These are phyloP conservation scores for Penicillium sp. DNA, from an alignment of 2,329 filamentous ascomycete species.

Conservation along the genomic window DNA sequence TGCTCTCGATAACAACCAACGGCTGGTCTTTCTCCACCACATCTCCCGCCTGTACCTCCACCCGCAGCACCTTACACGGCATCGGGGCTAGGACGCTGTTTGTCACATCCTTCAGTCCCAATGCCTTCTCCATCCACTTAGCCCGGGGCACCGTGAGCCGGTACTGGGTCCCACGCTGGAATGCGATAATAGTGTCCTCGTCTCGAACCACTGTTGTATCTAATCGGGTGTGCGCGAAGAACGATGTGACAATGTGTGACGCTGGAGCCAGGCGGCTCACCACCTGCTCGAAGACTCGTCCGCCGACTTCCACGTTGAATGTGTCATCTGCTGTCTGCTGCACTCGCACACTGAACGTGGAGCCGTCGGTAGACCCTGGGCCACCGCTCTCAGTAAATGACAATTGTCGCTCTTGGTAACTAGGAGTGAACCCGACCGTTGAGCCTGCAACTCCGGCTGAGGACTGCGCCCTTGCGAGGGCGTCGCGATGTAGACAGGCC, in stretches of 20 bases:
- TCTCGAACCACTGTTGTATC: conserved; percentile 70
- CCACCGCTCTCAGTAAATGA: conserved; percentile 52
- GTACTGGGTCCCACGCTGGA: conserved; percentile 66
- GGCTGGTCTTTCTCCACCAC: conserved; percentile 80
- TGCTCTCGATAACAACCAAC: conserved; percentile 85
- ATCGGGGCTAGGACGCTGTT: conserved; percentile 90
- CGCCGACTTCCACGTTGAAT: conserved; percentile 53
- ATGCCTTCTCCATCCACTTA: conserved; percentile 80
- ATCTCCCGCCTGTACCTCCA: conserved; percentile 82
- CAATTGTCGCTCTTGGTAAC: conserved; percentile 64
- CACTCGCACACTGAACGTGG: conserved; percentile 50
- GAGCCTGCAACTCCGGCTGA: conserved; percentile 34
- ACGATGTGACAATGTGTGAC: conserved; percentile 63
- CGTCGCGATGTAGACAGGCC: conserved; percentile 61
- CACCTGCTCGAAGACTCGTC: conserved; percentile 43
- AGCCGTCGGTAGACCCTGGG: conserved; percentile 42
- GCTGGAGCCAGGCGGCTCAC: conserved; percentile 49
- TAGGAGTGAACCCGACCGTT: conserved; percentile 60
- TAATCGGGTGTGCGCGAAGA: conserved; percentile 78
- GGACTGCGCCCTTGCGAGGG: conserved; percentile 29
- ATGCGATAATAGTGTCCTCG: conserved; percentile 63
- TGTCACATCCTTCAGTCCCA: conserved; percentile 75
- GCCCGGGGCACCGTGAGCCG: conserved; percentile 60
- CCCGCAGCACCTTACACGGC: conserved; percentile 93
- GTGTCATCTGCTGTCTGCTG: conserved; percentile 50